Conservation (phyloP, 225 moss, liverwort and hornwort genomes). For the Ulota crispa region DNA sequence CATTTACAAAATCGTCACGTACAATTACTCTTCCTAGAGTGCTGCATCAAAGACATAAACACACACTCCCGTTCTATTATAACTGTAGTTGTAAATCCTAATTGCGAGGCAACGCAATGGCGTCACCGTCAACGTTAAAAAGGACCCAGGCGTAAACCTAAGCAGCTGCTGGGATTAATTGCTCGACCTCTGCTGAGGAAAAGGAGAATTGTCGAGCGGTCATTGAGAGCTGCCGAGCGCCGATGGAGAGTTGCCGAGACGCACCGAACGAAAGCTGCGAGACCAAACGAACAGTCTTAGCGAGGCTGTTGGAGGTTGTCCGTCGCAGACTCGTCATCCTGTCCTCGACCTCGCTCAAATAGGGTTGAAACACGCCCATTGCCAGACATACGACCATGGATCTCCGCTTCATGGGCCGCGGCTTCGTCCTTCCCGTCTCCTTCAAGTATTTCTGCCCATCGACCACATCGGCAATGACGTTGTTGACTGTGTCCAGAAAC, state of each 20-base stretch:
- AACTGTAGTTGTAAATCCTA: neutral
- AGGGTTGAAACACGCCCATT: conserved; percentile 36
- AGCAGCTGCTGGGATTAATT: conserved; percentile 5
- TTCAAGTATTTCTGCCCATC: conserved; percentile 52
- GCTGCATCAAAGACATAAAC: neutral
- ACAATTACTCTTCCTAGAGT: neutral
- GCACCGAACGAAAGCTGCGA: conserved; percentile 49
- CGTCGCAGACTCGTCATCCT: conserved; percentile 28
- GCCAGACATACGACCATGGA: conserved; percentile 42
- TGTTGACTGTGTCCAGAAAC: conserved; percentile 33
- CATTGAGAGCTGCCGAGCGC: conserved; percentile 5
- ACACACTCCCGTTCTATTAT: neutral
- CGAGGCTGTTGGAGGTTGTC: conserved; percentile 34
- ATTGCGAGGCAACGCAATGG: conserved; percentile 8
- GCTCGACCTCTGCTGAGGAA: neutral
- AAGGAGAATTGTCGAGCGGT: conserved; percentile 24
- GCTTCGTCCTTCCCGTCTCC: conserved; percentile 44
- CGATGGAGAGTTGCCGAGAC: conserved; percentile 6
- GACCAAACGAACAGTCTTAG: conserved; percentile 36
- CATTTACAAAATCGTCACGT: neutral
- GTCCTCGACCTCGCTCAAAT: conserved; percentile 30
- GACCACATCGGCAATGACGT: conserved; percentile 43
- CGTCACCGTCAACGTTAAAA: neutral
- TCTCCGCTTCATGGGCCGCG: conserved; percentile 50
- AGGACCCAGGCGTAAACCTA: neutral